A percentile compares a stretch with the other conserved stretches of the same genome.
Conservation (phyloP, 768 basidiomycete genomes). For the Collybiopsis confluens region DNA sequence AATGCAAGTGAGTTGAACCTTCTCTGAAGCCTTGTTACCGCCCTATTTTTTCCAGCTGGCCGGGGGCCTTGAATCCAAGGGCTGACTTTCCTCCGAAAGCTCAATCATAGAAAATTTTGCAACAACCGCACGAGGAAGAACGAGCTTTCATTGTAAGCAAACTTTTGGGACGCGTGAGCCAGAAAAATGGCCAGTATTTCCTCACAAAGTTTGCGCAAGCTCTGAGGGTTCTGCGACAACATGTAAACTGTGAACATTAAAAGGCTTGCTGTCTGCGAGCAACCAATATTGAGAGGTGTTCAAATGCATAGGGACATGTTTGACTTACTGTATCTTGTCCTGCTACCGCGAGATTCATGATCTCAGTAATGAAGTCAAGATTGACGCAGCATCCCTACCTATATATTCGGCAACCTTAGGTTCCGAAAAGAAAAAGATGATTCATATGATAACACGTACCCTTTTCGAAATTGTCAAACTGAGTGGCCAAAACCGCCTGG, state of each 20-base stretch:
- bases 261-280: slow-evolving; percentile 40
- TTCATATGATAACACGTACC: not conserved
- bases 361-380: slow-evolving; percentile 17
- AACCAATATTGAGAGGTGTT: not conserved
- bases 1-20: slow-evolving; percentile 39
- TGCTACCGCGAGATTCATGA: slow-evolving; percentile 39
- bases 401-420: not conserved
- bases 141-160: slow-evolving; percentile 63
- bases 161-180: slow-evolving; percentile 24
- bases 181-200: slow-evolving; percentile 35
- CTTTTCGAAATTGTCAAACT: slow-evolving; percentile 40
- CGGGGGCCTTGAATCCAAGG: slow-evolving; percentile 38
- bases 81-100: slow-evolving; percentile 42
- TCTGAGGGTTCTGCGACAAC: slow-evolving; percentile 47
- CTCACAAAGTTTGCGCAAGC: slow-evolving; percentile 39
- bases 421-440: too few species aligned
- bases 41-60: slow-evolving; percentile 37
- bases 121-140: slow-evolving; percentile 60
- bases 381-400: not conserved
- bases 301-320: not conserved
- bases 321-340: slow-evolving; percentile 37
- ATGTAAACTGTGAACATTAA: slow-evolving; percentile 53
- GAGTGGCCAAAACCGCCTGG: slow-evolving; percentile 40
- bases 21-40: slow-evolving; percentile 39
- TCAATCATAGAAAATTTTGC: slow-evolving; percentile 47